phyloP scores from a whole-genome alignment of 345 rosid genomes.

The Xanthoceras sorbifolium region DNA sequence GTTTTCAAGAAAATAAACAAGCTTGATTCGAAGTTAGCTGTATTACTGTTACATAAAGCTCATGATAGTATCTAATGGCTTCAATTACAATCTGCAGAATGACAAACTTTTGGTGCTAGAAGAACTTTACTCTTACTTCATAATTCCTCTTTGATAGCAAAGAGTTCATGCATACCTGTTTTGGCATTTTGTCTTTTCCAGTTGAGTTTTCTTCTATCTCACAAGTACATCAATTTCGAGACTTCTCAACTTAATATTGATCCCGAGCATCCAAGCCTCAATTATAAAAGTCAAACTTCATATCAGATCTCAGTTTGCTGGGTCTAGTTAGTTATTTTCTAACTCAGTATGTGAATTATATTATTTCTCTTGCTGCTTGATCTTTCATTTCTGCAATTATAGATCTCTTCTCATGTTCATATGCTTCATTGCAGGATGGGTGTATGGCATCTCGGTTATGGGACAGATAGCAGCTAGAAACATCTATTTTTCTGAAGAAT shows the following conservation, averaged over 20 bases:
- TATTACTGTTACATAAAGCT: slow-evolving; percentile 10
- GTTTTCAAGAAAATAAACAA: not conserved
- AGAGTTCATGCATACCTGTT: not conserved
- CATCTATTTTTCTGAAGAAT: not conserved
- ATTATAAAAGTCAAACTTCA: not conserved
- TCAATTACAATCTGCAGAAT: not conserved
- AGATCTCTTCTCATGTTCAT: not conserved
- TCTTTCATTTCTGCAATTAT: not conserved
- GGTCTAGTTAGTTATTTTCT: not conserved
- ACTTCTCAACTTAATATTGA: not conserved
- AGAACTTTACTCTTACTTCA: not conserved
- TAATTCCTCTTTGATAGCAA: not conserved
- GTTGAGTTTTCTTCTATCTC: not conserved
- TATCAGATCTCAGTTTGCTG: not conserved
- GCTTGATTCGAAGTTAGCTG: not conserved
- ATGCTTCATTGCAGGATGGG: slow-evolving; percentile 23
- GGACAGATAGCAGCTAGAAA: not conserved
- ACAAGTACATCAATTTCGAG: not conserved
- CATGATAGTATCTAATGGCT: not conserved
- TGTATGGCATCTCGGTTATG: not conserved
- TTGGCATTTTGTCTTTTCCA: not conserved
- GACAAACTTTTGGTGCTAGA: not conserved
- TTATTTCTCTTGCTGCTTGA: not conserved
- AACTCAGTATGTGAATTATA: not conserved
- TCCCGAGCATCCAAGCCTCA: not conserved